Conservation (phyloP, 768 basidiomycete species). For the Boletus subcaerulescens region DNA sequence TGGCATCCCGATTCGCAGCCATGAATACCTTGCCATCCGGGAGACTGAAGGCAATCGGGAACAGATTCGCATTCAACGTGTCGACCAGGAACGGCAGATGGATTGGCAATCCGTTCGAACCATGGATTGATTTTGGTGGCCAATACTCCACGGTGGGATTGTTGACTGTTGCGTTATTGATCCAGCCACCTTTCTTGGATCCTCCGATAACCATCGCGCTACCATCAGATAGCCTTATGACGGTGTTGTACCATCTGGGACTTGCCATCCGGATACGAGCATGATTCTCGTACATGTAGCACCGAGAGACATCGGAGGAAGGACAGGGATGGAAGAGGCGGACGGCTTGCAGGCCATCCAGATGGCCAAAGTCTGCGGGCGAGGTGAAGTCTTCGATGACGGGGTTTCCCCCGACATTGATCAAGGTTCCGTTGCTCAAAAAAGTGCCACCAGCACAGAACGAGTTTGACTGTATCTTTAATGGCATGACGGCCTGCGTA, state of each 20-base stretch:
- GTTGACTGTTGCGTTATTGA: constrained; percentile 76
- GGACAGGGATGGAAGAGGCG: constrained; percentile 71
- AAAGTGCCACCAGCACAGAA: constrained; percentile 86
- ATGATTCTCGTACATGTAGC: constrained; percentile 66
- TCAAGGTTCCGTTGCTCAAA: constrained; percentile 69
- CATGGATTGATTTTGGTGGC: constrained; percentile 73
- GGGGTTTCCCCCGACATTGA: constrained; percentile 82
- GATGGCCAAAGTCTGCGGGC: constrained; percentile 72
- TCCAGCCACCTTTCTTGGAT: constrained; percentile 81
- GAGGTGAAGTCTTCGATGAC: constrained; percentile 62
- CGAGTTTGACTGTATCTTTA: constrained; percentile 72
- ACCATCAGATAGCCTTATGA: constrained; percentile 67
- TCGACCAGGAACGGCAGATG: constrained; percentile 59
- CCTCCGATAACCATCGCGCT: constrained; percentile 83
- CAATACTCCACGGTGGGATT: constrained; percentile 82
- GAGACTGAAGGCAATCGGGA: constrained; percentile 71
- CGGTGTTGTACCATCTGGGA: constrained; percentile 80
- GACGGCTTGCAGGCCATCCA: constrained; percentile 69
- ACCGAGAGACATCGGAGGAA: constrained; percentile 43
- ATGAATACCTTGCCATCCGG: constrained; percentile 71
- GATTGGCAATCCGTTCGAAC: constrained; percentile 65
- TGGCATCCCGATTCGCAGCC: constrained; percentile 75
- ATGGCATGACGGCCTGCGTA: constrained; percentile 57
- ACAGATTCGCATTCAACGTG: constrained; percentile 80
- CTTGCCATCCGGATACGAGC: constrained; percentile 65